Base-by-base conservation (phyloP, 495 filamentous ascomycete species). In the Bacidia rubella region DNA sequence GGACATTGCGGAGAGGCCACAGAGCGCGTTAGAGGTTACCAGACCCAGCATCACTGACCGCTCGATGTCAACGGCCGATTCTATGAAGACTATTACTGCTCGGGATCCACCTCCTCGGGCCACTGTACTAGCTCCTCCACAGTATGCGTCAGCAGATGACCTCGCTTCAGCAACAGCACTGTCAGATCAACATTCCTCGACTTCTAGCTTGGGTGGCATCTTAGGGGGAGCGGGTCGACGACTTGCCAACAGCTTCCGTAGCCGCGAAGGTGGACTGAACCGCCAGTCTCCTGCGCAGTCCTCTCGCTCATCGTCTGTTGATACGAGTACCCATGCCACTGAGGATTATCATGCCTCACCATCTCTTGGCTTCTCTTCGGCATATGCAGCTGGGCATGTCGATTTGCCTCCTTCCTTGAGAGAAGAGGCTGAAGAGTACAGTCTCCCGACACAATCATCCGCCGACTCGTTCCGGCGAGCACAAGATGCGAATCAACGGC, bases 261-360 rank as follows among this genome's bases (percentile, higher is more conserved):
- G 66, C 24, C 51, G 68, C 40, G 70, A 72, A 29, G 45, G 51
- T n/a, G 51, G 43, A 42, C 60, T n/a, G 46, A 54, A 38, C 38
- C 27, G 52, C 32, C 55, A 48, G 12, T 52, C 41, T 25, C 62
- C 52, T 20, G 49, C 54, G 38, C 51, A 52, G 24, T 59, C 60
- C 20, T 60, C 58, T 47, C 57, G 60, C 0, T 59, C 60, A 20
- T 62, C 60, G 2, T 62, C 60, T 22, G 44, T 60, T 2, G 57
- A 56, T 26, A 73, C 49, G 62, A 74, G 54, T 54, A 65, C 61
- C 60, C 59, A 46, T 45, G 64, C 10, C 40, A 70, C 42, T 47
- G 72, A 63, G 45, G 78, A 86, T 52, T 79, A 77, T 56, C 80
- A 77, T 57, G 76, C 79, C 20, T 82, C 79, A 53, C 74, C 85